Evolutionary conservation across 768 basidiomycete species (phyloP), one percentile per base, ranked within the genome.

Genomic region (Hysterangium stoloniferum): DNA sequence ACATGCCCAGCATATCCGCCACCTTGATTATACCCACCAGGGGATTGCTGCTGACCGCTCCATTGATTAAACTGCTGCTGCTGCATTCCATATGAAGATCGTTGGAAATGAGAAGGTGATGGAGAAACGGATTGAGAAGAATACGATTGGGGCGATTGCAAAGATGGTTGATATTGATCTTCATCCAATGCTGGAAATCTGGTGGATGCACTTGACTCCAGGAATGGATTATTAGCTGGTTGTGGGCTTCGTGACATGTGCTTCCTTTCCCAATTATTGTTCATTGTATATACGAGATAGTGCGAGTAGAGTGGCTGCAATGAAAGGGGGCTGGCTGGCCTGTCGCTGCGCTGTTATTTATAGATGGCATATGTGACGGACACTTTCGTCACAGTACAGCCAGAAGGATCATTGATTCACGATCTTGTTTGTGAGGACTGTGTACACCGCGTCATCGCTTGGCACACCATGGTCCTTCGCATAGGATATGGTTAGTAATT

Each of bases 401-500:
- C n/a, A n/a, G n/a, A n/a, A n/a, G n/a, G n/a, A n/a, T n/a, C n/a
- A n/a, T n/a, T n/a, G n/a, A n/a, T n/a, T n/a, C n/a, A n/a, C n/a
- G n/a, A 34, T 9, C 33, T 34, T 17, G 17, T 34, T 17, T 9
- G 33, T 9, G 33, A 9, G 11, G 17, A 9, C 33, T 34, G 33
- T 34, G 11, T 34, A 34, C 17, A 34, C 9, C 33, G 8, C 38
- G 22, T 20, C 8, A 8, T 22, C 8, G 9, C 25, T 47, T 5
- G 11, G n/a, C 22, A n/a, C 20, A 47, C 46, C 24, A 71, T 71
- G 69, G 58, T 65, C 55, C 58, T 73, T n/a, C 61, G 71, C 47
- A 61, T 77, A 52, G 75, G 75, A 61, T 77, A 75, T 53, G 75
- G 76, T 75, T 57, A 51, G 60, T 48, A n/a, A 15, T 29, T 29